Conservation (phyloP, 163 green algal species). For the Chlamydomonas reinhardtii region DNA sequence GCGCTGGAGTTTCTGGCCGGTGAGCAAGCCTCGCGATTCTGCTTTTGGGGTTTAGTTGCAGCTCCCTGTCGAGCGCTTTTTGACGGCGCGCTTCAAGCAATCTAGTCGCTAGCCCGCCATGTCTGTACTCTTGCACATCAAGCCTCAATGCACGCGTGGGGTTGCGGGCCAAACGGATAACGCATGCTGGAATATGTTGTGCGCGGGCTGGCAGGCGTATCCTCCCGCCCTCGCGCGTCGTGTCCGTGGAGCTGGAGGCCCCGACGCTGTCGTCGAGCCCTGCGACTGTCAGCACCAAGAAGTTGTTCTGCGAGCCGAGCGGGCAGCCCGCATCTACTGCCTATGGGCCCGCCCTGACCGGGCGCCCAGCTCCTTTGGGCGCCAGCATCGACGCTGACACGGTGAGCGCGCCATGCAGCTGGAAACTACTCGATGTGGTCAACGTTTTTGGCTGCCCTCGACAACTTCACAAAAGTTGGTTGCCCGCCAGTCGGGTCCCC, state of each 20-base stretch:
- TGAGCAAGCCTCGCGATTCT: too few relatives aligned
- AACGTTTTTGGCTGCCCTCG: too few relatives aligned
- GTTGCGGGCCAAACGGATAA: constrained; percentile 11
- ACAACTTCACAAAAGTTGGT: neutral
- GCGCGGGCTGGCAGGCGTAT: neutral
- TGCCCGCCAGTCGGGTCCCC: neutral
- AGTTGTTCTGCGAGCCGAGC: constrained; percentile 41
- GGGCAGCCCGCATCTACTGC: constrained; percentile 35
- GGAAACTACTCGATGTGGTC: neutral
- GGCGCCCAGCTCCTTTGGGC: constrained; percentile 70
- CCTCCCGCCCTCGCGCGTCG: neutral
- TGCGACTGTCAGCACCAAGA: neutral
- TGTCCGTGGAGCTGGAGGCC: neutral
- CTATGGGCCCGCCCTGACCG: constrained; percentile 65
- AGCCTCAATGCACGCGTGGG: too few relatives aligned
- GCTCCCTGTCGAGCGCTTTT: too few relatives aligned
- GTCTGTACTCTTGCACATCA: too few relatives aligned
- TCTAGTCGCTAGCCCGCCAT: too few relatives aligned
- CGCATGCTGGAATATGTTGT: neutral
- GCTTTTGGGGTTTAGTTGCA: too few relatives aligned
- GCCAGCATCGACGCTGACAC: constrained; percentile 62
- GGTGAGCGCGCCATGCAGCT: constrained; percentile 49
- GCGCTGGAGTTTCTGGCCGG: too few relatives aligned
- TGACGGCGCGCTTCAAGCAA: too few relatives aligned
- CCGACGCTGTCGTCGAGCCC: neutral